Percentiles rank a stretch among this genome's conserved stretches.
These are phyloP conservation scores for Pseudogymnoascus sp. DNA, from an alignment of 2,329 filamentous ascomycete species.

Conservation along the genomic window DNA sequence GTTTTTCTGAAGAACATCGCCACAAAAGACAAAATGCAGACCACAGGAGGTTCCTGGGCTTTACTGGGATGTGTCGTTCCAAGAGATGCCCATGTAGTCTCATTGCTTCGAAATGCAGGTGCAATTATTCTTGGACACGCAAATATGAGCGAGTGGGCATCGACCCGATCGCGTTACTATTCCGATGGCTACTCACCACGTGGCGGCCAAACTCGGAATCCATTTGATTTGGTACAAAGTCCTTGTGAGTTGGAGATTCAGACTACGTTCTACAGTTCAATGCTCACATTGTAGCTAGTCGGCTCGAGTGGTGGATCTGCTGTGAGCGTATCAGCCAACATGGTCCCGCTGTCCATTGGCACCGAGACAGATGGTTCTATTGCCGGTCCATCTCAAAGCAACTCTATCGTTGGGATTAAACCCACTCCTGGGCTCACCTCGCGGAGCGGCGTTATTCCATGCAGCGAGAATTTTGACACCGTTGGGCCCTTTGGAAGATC, in stretches of 20 bases:
- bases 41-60: constrained; percentile 48
- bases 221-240: constrained; percentile 41
- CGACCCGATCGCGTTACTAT: constrained; percentile 47
- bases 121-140: constrained; percentile 59
- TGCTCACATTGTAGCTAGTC: no score
- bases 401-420: constrained; percentile 60
- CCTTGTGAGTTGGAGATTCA: no score
- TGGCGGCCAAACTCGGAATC: constrained; percentile 51
- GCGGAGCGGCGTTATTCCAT: constrained; percentile 50
- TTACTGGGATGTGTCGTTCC: constrained; percentile 44
- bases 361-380: constrained; percentile 57
- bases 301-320: no score
- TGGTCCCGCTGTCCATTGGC: constrained; percentile 38
- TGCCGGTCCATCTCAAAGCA: constrained; percentile 42
- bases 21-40: constrained; percentile 48
- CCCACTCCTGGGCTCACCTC: constrained; percentile 59
- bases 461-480: constrained; percentile 54
- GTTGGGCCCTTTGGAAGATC: constrained; percentile 57
- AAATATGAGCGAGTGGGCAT: constrained; percentile 57
- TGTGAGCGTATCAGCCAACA: not conserved
- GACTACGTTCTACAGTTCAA: no score
- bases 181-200: constrained; percentile 56
- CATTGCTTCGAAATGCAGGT: constrained; percentile 52
- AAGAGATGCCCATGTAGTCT: constrained; percentile 46
- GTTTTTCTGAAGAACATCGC: constrained; percentile 42